A percentile compares a stretch with the other conserved stretches of the same genome.
Conservation (phyloP, 1,139 yeast species). For the Keqinozyma sinolaborantium region DNA sequence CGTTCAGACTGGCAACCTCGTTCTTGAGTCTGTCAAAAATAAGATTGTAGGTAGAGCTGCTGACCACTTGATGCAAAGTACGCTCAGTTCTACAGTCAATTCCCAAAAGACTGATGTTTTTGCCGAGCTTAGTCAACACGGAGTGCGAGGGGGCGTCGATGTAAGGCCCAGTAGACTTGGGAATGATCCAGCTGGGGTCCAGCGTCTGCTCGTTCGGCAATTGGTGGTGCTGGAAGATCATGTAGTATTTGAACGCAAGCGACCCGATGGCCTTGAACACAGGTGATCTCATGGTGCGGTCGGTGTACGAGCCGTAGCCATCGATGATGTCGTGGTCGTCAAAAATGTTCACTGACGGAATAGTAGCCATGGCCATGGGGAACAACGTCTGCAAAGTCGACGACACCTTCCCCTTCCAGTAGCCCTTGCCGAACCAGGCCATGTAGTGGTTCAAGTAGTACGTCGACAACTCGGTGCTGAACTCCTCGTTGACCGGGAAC, state of each 20-base stretch:
- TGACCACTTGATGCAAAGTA: slow-evolving; percentile 55
- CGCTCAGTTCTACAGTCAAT: slow-evolving; percentile 94
- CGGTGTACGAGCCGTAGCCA: slow-evolving; percentile 87
- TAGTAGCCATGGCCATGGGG: slow-evolving; percentile 74
- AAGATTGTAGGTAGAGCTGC: slow-evolving; percentile 49
- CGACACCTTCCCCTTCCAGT: slow-evolving; percentile 70
- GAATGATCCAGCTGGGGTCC: neutral
- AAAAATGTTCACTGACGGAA: slow-evolving; percentile 79
- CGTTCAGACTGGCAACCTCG: slow-evolving; percentile 44
- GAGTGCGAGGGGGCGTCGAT: slow-evolving; percentile 62
- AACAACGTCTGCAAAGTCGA: slow-evolving; percentile 62
- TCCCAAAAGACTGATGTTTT: slow-evolving; percentile 67
- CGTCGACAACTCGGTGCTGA: slow-evolving; percentile 52
- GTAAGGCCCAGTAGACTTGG: slow-evolving; percentile 14
- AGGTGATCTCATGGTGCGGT: slow-evolving; percentile 66
- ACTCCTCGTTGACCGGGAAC: slow-evolving; percentile 36
- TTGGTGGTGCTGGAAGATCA: slow-evolving; percentile 87
- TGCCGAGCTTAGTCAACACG: slow-evolving; percentile 69
- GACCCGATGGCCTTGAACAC: slow-evolving; percentile 71
- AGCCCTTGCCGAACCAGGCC: slow-evolving; percentile 88
- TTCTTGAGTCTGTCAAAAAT: slow-evolving; percentile 57
- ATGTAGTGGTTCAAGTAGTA: slow-evolving; percentile 73
- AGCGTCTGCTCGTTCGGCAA: slow-evolving; percentile 35
- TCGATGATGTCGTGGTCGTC: slow-evolving; percentile 95
- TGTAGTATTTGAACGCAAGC: slow-evolving; percentile 78